These are phyloP conservation scores for Penicillium carneum DNA, from an alignment of 2,329 filamentous ascomycete genomes.

Conservation along the genomic window DNA sequence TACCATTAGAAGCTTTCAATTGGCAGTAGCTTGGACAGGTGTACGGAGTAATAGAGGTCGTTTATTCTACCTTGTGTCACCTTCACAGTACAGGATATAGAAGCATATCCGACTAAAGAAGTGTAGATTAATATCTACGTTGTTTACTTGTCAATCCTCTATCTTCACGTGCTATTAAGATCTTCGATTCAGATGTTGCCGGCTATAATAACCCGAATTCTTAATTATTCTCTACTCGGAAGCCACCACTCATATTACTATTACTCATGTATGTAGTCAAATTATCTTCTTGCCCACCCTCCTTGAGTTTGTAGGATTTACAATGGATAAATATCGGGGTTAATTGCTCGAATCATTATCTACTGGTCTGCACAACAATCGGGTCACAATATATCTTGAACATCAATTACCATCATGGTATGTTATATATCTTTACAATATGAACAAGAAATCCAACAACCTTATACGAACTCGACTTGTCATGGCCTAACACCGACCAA, in stretches of 20 bases:
- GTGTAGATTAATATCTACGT: neutral
- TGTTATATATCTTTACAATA: too few relatives aligned
- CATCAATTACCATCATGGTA: neutral
- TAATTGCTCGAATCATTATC: neutral
- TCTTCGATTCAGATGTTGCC: neutral
- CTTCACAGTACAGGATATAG: neutral
- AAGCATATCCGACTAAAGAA: neutral
- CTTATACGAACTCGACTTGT: neutral
- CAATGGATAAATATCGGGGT: rapidly evolving
- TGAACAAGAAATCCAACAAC: too few relatives aligned
- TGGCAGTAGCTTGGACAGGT: neutral
- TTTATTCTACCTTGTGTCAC: neutral
- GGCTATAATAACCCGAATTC: neutral
- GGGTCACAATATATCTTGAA: neutral
- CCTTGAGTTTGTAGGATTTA: too few relatives aligned
- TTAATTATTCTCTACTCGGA: neutral
- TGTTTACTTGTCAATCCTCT: neutral
- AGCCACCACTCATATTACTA: neutral
- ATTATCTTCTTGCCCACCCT: neutral
- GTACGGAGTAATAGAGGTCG: neutral
- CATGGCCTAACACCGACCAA: conserved; percentile 15
- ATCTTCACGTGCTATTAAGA: neutral
- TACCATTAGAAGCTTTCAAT: neutral
- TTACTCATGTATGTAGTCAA: neutral
- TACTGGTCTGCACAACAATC: neutral